phyloP scores from a whole-genome alignment of 805 yeast genomes.

The Zygoascus bituminiphila region DNA sequence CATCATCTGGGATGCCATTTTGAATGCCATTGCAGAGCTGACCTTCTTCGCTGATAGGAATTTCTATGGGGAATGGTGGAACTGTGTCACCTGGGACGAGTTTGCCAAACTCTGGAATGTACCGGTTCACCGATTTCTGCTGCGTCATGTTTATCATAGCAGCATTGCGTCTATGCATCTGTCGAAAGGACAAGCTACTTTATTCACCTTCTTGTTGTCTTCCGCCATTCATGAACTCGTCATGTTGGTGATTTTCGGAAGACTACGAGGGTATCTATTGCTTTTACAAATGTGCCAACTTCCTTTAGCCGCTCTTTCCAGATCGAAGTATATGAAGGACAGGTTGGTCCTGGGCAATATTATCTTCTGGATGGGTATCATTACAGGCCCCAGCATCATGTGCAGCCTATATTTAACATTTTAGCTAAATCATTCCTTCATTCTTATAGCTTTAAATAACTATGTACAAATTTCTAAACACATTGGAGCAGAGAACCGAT shows the following conservation, averaged over 20 bases:
- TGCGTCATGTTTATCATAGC: slow-evolving; percentile 91
- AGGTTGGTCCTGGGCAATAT: slow-evolving; percentile 62
- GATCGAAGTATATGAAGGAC: slow-evolving; percentile 41
- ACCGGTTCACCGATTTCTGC: slow-evolving; percentile 82
- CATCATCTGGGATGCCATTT: slow-evolving; percentile 90
- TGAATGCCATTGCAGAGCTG: slow-evolving; percentile 84
- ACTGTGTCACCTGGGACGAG: slow-evolving; percentile 86
- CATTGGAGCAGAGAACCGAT: background rate
- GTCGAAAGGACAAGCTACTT: slow-evolving; percentile 58
- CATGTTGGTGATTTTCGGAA: slow-evolving; percentile 80
- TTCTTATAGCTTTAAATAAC: background rate
- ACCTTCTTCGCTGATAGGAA: slow-evolving; percentile 82
- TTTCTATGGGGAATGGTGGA: slow-evolving; percentile 98
- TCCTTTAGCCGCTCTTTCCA: slow-evolving; percentile 62
- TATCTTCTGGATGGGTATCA: slow-evolving; percentile 86
- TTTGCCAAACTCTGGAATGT: slow-evolving; percentile 91
- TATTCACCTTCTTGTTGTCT: slow-evolving; percentile 54
- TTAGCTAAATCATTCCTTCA: slow-evolving; percentile 29
- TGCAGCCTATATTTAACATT: slow-evolving; percentile 77
- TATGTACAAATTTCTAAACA: background rate
- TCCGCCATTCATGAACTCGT: slow-evolving; percentile 83
- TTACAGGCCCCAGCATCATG: slow-evolving; percentile 81
- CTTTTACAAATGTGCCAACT: slow-evolving; percentile 80
- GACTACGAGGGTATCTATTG: slow-evolving; percentile 71
- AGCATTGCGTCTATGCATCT: slow-evolving; percentile 69